Evolutionary conservation across 352 stramenopile genomes (phyloP).

Genomic region (Globisporangium parvum): DNA sequence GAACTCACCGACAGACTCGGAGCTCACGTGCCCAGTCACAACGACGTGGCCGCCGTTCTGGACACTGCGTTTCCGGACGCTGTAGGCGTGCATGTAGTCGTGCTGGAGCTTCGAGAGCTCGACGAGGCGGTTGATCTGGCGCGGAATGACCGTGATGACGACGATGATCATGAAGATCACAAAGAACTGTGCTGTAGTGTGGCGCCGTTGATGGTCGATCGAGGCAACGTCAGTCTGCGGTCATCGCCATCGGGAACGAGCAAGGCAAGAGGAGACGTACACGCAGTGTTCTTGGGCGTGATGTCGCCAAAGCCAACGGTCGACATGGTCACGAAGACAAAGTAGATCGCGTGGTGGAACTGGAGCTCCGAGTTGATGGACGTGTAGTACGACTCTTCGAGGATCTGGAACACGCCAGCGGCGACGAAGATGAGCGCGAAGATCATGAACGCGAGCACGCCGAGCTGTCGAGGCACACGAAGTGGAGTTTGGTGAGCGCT

Average conservation of each 20-base stretch:
- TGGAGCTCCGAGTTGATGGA: slow-evolving; percentile 25
- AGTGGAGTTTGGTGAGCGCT: too few relatives aligned
- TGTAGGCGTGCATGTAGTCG: slow-evolving; percentile 50
- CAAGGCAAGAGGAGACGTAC: slow-evolving; percentile 12
- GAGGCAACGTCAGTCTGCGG: too few relatives aligned
- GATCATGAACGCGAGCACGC: slow-evolving; percentile 51
- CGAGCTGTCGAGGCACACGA: slow-evolving; percentile 24
- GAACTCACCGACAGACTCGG: slow-evolving; percentile 43
- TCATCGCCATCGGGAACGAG: too few relatives aligned
- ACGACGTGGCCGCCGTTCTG: slow-evolving; percentile 45
- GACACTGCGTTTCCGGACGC: slow-evolving; percentile 25
- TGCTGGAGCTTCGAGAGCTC: slow-evolving; percentile 43
- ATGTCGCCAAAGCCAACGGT: slow-evolving; percentile 65
- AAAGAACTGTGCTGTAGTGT: slow-evolving; percentile 36
- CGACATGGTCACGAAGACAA: slow-evolving; percentile 60
- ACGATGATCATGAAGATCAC: slow-evolving; percentile 58
- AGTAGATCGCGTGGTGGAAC: slow-evolving; percentile 64
- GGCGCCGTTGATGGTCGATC: background rate
- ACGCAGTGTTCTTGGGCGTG: slow-evolving; percentile 34
- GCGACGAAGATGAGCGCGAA: slow-evolving; percentile 53
- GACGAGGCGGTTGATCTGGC: slow-evolving; percentile 42
- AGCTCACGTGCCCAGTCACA: slow-evolving; percentile 37
- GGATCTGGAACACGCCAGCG: slow-evolving; percentile 45
- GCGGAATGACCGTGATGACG: slow-evolving; percentile 51
- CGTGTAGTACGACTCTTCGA: slow-evolving; percentile 49